Evolutionary conservation across 305 asterid genomes (phyloP), one percentile per base, ranked within the genome.

Genomic region (Plantago lanceolata): DNA sequence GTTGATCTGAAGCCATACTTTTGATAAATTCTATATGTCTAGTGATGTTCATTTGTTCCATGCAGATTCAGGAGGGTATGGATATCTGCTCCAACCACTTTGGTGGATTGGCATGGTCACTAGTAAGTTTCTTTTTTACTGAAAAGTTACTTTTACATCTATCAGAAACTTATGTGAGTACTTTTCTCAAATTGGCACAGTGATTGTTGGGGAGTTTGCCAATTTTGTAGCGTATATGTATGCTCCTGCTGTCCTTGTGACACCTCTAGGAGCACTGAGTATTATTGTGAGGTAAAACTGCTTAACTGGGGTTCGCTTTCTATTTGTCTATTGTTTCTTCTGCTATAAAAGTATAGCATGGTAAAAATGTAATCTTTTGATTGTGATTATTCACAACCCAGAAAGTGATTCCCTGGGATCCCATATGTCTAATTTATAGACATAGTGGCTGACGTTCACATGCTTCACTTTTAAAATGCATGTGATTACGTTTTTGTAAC

Each of bases 211-310:
- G 68, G 95, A 88, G 75, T 85, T 90, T 59, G 90, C 95, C 63
- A 90, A 88, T 78, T 90, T 90, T 51, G 81, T 88, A 35, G 97
- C 96, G 68, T 90, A 85, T 67, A 82, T 86, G 71, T 90, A 84
- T 80, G 96, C 97, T 31, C 97, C 97, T 61, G 97, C 96, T 52
- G 88, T 88, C 66, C 93, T 90, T 68, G 97, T 90, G 66, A 90
- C 97, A 29, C 97, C 96, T 0, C 95, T 90, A 37, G 96, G 97
- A 66, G 97, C 97, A 54, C 72, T 85, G 62, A 90, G 97, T 77
- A 90, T 88, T 73, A 90, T 90, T 58, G 90, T 90, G 47, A 88
- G 97, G 97, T 90, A 73, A 66, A 54, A 56, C 2, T 63, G 11
- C 44, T 65, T 49, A 43, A 50, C 19, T 47, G 19, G 61, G 57